Base-by-base conservation (phyloP, 2,329 filamentous ascomycete genomes). In the Helminthosporium solani region DNA sequence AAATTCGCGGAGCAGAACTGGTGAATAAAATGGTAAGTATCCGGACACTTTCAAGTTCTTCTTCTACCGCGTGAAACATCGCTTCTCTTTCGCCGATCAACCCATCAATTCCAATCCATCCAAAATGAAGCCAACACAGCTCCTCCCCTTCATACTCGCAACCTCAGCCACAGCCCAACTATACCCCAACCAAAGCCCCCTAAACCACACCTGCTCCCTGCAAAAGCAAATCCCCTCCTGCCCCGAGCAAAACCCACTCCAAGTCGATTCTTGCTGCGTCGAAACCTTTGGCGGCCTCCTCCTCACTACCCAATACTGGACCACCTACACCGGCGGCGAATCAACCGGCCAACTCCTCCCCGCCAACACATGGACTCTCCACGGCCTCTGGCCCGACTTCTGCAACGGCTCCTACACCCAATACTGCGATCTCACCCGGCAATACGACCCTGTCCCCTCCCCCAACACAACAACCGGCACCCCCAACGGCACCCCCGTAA, bases 251-350 rank as follows among this genome's bases (percentile, higher is more conserved):
- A 52, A 65, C 33, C 58, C 63, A 1, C 58, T 55, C 11, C 46
- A 57, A 31, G 78, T 80, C 27, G 82, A 86, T 58, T 78, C 78
- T 1, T 86, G 83, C 74, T 86, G 83, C 57, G 75, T 75, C 14
- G 83, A 86, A 70, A 86, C 83, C 0, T 85, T 73, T 54, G 83
- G 83, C 21, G 83, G 83, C 3, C 73, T 86, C 4, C 60, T 86
- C 56, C 71, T 86, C 2, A 72, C 72, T 45, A 86, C 83, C 0
- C 83, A 86, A 53, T 84, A 82, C 65, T 87, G 84, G 84, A 72
- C 77, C 55, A 82, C 80, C 0, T 82, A 83, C 60, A 86, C 84
- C 0, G 83, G 82, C 2, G 72, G 76, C 25, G 83, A 86, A 61
- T 61, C 66, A 11, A 43, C 78, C 45, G 80, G 80, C 8, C 83